Base-by-base conservation (phyloP, 2,329 filamentous ascomycete species). In the Ilyonectria destructans region DNA sequence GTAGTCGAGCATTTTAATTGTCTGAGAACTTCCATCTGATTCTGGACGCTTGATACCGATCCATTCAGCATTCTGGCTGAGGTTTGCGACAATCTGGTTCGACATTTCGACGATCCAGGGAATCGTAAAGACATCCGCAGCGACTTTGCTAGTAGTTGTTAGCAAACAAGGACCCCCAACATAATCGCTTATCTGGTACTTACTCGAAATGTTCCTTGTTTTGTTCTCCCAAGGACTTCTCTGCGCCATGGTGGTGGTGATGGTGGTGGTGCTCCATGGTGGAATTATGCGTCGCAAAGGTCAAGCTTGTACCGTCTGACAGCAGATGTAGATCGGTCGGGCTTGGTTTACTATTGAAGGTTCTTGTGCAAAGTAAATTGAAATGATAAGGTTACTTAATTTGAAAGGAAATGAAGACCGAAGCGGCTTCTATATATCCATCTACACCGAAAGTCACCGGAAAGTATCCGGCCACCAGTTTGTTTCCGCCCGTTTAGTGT, bases 131-230 rank as follows among this genome's bases (percentile, higher is more conserved):
- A 73, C 58, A 1, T 57, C 56, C 0, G 60, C 33, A 12, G 73
- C 62, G 4, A 74, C 62, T 17, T 73, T 65, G 23, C 77, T 78
- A 23, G 4, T 9, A 2, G 1, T 17, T 33, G 48, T 69, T 23
- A 67, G 48, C 6, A 23, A 5, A 4, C 26, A 5, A 26, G 7
- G 23, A 19, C 10, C 10, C 12, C 9, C 2, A 9, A 9, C 9
- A n/a, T 15, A 7, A 4, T 13, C 1, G 15, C 1, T 0, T 1
- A 0, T 4, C 0, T 1, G 10, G 15, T 4, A 31, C 67, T 4
- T 66, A 78, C 77, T 78, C 71, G 31, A 75, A 79, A 31, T 78
- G 76, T 2, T 69, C 57, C 23, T 78, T 74, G 46, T 78, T 79
- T 4, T 69, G 58, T 5, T 76, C 69, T 1, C 72, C 77, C 6